phyloP scores from a whole-genome alignment of 371 early-diverging fungal genomes.

The Apophysomyces elegans region DNA sequence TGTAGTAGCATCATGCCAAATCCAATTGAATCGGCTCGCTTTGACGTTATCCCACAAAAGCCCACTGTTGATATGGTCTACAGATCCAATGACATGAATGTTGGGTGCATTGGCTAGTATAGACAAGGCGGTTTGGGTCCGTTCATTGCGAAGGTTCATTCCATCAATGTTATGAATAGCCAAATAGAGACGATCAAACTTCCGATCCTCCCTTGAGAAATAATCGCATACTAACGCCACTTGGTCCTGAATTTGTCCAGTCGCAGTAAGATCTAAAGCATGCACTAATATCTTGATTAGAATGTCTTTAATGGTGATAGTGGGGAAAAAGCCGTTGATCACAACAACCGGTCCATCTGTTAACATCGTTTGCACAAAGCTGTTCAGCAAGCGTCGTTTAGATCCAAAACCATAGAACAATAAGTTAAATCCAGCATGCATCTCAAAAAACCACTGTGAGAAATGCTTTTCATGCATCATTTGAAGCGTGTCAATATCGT shows the following conservation, averaged over 20 bases:
- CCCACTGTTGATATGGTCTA: constrained; percentile 91
- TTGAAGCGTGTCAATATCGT: constrained; percentile 58
- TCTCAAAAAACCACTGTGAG: constrained; percentile 85
- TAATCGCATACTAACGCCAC: constrained; percentile 65
- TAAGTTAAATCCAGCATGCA: constrained; percentile 77
- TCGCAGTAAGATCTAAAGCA: constrained; percentile 43
- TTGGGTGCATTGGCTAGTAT: constrained; percentile 67
- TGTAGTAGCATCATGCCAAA: constrained; percentile 92
- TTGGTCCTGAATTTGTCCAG: constrained; percentile 67
- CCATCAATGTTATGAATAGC: constrained; percentile 94
- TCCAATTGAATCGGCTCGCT: constrained; percentile 73
- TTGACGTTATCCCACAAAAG: constrained; percentile 86
- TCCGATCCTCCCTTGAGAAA: constrained; percentile 55
- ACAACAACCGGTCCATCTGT: constrained; percentile 72
- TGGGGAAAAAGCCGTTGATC: constrained; percentile 86
- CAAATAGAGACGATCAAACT: constrained; percentile 64
- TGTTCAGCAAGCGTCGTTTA: constrained; percentile 75
- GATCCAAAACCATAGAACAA: constrained; percentile 92
- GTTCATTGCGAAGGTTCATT: constrained; percentile 73
- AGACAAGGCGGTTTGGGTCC: constrained; percentile 67
- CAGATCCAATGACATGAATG: constrained; percentile 81
- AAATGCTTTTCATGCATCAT: constrained; percentile 68
- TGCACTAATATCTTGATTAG: constrained; percentile 62
- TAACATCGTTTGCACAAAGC: constrained; percentile 66
- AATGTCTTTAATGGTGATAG: constrained; percentile 74